A percentile compares a stretch with the other conserved stretches of the same genome.
Conservation (phyloP, 257 asterid genomes). For the Sherardia arvensis region DNA sequence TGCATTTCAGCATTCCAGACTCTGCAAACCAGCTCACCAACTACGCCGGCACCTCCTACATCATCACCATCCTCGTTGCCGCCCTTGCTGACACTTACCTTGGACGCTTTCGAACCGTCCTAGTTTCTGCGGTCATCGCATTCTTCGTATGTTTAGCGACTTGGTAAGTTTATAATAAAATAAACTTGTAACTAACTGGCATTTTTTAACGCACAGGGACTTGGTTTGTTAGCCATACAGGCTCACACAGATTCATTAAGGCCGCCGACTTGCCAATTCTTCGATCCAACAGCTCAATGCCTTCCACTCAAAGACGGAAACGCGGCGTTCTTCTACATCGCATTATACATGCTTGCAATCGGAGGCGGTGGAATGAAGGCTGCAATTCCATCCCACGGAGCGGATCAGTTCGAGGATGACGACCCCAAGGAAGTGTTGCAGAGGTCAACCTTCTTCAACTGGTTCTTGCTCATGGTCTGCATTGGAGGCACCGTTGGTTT, state of each 20-base stretch:
- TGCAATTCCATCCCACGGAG: conserved; percentile 70
- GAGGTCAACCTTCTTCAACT: conserved; percentile 60
- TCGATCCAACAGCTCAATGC: conserved; percentile 3
- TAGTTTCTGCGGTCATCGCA: conserved; percentile 34
- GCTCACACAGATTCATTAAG: conserved; percentile 5
- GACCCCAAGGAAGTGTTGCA: conserved; percentile 44
- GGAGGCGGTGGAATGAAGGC: conserved; percentile 19
- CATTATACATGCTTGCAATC: conserved; percentile 7
- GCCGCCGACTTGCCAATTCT: conserved; percentile 4
- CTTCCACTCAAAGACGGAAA: conserved; percentile 3
- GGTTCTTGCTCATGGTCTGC: conserved; percentile 47
- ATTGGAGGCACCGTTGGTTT: conserved; percentile 49
- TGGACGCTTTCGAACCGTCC: conserved; percentile 45
- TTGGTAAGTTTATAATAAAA: too few relatives aligned
- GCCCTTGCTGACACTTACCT: conserved; percentile 53
- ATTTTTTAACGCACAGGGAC: not conserved
- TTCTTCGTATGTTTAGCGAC: conserved; percentile 28
- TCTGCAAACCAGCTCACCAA: conserved; percentile 61
- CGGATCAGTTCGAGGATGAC: conserved; percentile 65
- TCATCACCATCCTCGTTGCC: conserved; percentile 44
- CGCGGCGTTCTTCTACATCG: conserved; percentile 1
- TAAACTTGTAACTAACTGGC: too few relatives aligned
- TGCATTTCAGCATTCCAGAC: conserved; percentile 48
- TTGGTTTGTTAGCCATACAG: conserved; percentile 8
- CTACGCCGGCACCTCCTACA: conserved; percentile 44